Evolutionary conservation across 352 stramenopile genomes (phyloP), one percentile per base, ranked within the genome.

Genomic region (Globisporangium okanoganense): DNA sequence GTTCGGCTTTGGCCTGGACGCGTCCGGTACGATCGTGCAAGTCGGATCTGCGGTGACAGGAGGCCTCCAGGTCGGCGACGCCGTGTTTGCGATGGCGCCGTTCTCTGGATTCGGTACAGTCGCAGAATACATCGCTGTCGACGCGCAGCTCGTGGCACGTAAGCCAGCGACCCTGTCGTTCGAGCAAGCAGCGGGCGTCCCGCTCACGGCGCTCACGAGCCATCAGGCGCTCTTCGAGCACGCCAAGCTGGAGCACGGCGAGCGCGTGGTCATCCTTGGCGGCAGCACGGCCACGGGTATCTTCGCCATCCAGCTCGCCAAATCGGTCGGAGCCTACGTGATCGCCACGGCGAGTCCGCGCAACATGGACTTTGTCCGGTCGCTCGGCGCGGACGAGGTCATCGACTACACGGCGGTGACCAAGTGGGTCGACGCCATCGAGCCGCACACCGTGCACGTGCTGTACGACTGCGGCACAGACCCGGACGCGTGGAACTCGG

Each of bases 261-360:
- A 56, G 43, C 45, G 45, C 41, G 53, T 82, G 56, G 57, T 87
- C 5, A 56, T 86, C 6, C 67, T 82, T 55, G 73, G 73, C 36
- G 75, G 76, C 6, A 78, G 69, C 65, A 75, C 72, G 22, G 71
- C 73, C 49, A 76, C 72, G 24, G 79, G 79, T 31, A 27, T 74
- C 2, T 67, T 72, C 20, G 79, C 53, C 8, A 49, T 85, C 14
- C 78, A 87, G 40, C 43, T 89, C 33, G 77, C 74, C 22, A 77
- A 77, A n/a, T 77, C 58, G 2, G 20, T 84, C 27, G 71, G 71
- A 35, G 77, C 75, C 31, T 49, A 62, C n/a, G 74, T 85, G n/a
- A 73, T 91, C 58, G 69, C 87, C 20, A 87, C 75, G 10, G 73
- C 84, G 58, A 84, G 71, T 40, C 60, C 64, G 24, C 81, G 78